These are phyloP conservation scores for Oidiodendron maius DNA, from an alignment of 495 filamentous ascomycete genomes.

Conservation along the genomic window DNA sequence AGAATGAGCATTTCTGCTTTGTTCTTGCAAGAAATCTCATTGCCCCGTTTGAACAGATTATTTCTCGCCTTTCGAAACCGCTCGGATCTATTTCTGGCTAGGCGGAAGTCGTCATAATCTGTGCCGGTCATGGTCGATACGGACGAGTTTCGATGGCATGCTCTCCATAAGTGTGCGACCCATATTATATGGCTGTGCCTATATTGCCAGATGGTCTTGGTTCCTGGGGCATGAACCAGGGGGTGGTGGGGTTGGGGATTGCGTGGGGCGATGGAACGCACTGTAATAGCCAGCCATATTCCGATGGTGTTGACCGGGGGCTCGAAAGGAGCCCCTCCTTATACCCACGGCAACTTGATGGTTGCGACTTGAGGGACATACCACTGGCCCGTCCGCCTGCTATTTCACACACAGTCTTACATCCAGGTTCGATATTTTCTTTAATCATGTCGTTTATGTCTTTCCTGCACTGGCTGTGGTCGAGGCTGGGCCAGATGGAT, in stretches of 20 bases:
- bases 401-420: not conserved
- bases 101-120: not conserved
- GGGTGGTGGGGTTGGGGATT: not conserved
- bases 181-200: not conserved
- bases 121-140: not conserved
- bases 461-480: not conserved
- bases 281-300: not conserved
- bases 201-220: not conserved
- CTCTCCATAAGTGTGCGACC: not conserved
- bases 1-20: constrained; percentile 7
- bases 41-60: constrained; percentile 5
- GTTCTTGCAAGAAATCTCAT: constrained; percentile 6
- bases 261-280: not conserved
- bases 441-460: constrained; percentile 8
- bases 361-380: not conserved
- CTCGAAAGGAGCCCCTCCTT: not conserved
- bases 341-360: not conserved
- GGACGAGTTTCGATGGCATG: not conserved
- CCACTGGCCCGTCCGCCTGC: not conserved
- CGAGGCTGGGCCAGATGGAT: constrained; percentile 9
- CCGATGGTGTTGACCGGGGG: not conserved
- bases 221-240: not conserved
- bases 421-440: not conserved
- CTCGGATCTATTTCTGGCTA: constrained; percentile 4
- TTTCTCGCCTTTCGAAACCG: constrained; percentile 11